phyloP scores from a whole-genome alignment of 495 filamentous ascomycete genomes.

The Penicillium silybi region DNA sequence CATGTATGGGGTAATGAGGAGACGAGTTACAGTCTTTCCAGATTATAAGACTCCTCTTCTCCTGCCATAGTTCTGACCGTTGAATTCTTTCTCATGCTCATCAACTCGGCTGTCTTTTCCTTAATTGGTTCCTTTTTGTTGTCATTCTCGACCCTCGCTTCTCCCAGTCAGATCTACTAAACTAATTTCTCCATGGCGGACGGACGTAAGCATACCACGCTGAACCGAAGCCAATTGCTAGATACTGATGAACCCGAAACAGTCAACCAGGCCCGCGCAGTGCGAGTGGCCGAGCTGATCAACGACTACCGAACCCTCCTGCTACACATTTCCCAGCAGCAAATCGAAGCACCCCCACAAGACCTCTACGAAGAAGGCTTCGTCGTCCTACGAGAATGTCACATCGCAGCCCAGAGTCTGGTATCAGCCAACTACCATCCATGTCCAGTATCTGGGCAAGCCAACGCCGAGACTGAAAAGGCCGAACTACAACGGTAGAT shows the following conservation, averaged over 20 bases:
- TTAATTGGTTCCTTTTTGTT: constrained; percentile 7
- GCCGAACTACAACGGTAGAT: constrained; percentile 70
- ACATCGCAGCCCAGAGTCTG: constrained; percentile 69
- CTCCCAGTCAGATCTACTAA: background rate
- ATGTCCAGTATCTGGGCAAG: constrained; percentile 42
- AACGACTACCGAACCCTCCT: constrained; percentile 81
- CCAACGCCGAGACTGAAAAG: constrained; percentile 66
- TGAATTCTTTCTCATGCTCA: constrained; percentile 7
- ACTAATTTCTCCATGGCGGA: constrained; percentile 53
- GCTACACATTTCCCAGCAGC: constrained; percentile 69
- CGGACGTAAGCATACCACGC: constrained; percentile 47
- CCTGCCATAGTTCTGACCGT: constrained; percentile 1
- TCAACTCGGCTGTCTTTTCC: constrained; percentile 1
- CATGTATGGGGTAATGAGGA: constrained; percentile 20
- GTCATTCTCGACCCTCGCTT: background rate
- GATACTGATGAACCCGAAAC: constrained; percentile 6
- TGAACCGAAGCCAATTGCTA: constrained; percentile 1
- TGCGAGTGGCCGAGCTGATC: constrained; percentile 79
- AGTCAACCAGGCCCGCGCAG: constrained; percentile 83
- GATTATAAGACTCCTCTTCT: constrained; percentile 14
- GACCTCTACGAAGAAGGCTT: constrained; percentile 80
- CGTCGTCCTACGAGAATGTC: constrained; percentile 69
- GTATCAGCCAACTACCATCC: constrained; percentile 66
- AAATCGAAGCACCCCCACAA: constrained; percentile 51
- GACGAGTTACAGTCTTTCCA: background rate